Evolutionary conservation across 306 rosid species (phyloP).

Genomic region (Hylodesmum podocarpum): DNA sequence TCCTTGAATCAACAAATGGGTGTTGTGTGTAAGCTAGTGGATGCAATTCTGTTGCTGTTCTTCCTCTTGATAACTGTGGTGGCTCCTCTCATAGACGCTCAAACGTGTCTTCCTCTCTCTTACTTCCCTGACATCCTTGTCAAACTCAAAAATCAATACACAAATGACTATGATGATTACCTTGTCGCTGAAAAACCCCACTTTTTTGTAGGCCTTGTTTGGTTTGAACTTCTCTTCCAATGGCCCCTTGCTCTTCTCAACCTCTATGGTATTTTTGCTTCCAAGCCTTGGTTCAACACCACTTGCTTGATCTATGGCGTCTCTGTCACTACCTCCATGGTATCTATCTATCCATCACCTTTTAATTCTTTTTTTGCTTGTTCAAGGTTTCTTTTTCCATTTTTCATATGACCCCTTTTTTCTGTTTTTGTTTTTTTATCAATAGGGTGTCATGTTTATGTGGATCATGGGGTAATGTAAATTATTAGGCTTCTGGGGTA

Average conservation of each 20-base stretch:
- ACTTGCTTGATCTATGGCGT: slow-evolving; percentile 78
- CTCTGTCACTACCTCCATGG: slow-evolving; percentile 64
- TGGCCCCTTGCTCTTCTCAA: slow-evolving; percentile 71
- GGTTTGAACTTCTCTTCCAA: slow-evolving; percentile 72
- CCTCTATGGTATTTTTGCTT: slow-evolving; percentile 51
- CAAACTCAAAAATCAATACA: slow-evolving; percentile 49
- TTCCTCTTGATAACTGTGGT: slow-evolving; percentile 45
- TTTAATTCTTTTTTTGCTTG: neutral
- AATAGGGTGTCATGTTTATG: neutral
- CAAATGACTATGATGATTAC: slow-evolving; percentile 54
- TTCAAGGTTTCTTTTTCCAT: neutral
- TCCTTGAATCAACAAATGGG: slow-evolving; percentile 41
- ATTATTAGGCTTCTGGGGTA: slow-evolving; percentile 1
- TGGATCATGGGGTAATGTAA: slow-evolving; percentile 1
- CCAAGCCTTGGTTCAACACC: slow-evolving; percentile 71
- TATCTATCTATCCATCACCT: neutral
- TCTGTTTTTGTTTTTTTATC: neutral
- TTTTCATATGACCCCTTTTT: neutral
- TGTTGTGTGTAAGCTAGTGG: slow-evolving; percentile 47
- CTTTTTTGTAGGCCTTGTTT: slow-evolving; percentile 67
- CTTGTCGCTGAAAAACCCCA: slow-evolving; percentile 53
- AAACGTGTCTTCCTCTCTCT: slow-evolving; percentile 46
- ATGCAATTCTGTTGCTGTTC: slow-evolving; percentile 51
- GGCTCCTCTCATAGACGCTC: slow-evolving; percentile 60
- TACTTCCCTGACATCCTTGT: slow-evolving; percentile 49